Evolutionary conservation across 1,284 basidiomycete species (phyloP).

Genomic region (Ustilago curta): DNA sequence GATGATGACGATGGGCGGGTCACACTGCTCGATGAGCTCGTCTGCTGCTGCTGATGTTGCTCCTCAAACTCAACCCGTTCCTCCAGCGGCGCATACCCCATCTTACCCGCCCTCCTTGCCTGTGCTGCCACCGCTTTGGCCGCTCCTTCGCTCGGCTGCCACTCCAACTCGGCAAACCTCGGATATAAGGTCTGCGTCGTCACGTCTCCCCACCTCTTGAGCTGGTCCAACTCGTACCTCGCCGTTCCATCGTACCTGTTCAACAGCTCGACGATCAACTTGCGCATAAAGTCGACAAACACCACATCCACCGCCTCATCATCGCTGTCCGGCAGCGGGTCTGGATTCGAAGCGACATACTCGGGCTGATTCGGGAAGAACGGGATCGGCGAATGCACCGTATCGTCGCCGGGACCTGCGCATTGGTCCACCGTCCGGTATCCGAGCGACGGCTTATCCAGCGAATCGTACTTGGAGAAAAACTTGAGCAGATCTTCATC

Average conservation of each 20-base stretch:
- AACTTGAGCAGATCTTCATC: slow-evolving; percentile 40
- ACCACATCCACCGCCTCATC: slow-evolving; percentile 54
- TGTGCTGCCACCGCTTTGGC: slow-evolving; percentile 32
- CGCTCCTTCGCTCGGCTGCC: slow-evolving; percentile 42
- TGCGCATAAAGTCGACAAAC: slow-evolving; percentile 48
- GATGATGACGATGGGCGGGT: background rate
- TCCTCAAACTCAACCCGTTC: slow-evolving; percentile 5
- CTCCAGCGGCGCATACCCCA: slow-evolving; percentile 37
- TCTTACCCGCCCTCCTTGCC: slow-evolving; percentile 37
- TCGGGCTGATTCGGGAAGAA: slow-evolving; percentile 59
- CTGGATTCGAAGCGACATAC: slow-evolving; percentile 61
- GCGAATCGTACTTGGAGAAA: slow-evolving; percentile 44
- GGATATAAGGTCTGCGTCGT: slow-evolving; percentile 66
- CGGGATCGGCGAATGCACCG: slow-evolving; percentile 54
- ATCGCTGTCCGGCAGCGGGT: slow-evolving; percentile 31
- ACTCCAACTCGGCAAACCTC: slow-evolving; percentile 53
- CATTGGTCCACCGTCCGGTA: slow-evolving; percentile 67
- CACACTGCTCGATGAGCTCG: background rate
- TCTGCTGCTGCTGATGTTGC: slow-evolving; percentile 13
- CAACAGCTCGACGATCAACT: slow-evolving; percentile 36
- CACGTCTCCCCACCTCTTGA: slow-evolving; percentile 55
- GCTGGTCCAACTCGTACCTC: slow-evolving; percentile 44
- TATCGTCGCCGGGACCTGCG: slow-evolving; percentile 62
- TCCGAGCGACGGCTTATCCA: slow-evolving; percentile 56
- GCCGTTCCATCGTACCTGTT: slow-evolving; percentile 44